phyloP scores from a whole-genome alignment of 805 yeast genomes.

The Metschnikowia hibisci region DNA sequence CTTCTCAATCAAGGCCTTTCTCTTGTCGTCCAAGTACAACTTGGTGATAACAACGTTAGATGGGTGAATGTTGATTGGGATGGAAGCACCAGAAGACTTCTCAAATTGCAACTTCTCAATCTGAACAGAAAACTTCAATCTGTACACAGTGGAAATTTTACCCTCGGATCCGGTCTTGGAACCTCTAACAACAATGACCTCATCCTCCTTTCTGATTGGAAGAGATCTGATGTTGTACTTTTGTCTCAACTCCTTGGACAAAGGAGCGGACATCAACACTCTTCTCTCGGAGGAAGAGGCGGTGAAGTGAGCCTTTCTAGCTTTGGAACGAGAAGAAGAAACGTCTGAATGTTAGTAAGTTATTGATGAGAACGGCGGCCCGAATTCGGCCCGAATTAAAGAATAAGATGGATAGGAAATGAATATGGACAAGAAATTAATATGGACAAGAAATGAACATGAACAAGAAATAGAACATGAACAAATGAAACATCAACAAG shows the following conservation, averaged over 20 bases:
- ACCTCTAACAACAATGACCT: conserved; percentile 95
- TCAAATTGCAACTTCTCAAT: conserved; percentile 96
- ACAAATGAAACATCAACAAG: no score
- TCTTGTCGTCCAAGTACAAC: conserved; percentile 97
- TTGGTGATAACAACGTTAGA: conserved; percentile 98
- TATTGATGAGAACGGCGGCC: neutral
- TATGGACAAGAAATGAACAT: no score
- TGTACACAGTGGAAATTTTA: conserved; percentile 95
- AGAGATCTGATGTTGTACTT: conserved; percentile 93
- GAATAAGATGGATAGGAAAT: no score
- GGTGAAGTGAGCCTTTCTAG: conserved; percentile 99
- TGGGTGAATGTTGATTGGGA: conserved; percentile 96
- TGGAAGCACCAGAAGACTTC: conserved; percentile 96
- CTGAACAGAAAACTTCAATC: conserved; percentile 95
- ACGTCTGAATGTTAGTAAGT: conserved; percentile 67
- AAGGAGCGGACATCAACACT: conserved; percentile 93
- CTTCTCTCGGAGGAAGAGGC: conserved; percentile 97
- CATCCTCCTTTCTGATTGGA: conserved; percentile 98
- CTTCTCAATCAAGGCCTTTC: conserved; percentile 95
- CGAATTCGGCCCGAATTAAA: no score
- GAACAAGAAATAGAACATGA: no score
- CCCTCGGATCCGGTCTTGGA: conserved; percentile 99
- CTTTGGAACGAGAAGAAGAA: conserved; percentile 97
- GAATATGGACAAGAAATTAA: no score
- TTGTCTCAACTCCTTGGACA: conserved; percentile 97